Base-by-base conservation (phyloP, 2,329 filamentous ascomycete genomes). In the Aspergillus neoniger region DNA sequence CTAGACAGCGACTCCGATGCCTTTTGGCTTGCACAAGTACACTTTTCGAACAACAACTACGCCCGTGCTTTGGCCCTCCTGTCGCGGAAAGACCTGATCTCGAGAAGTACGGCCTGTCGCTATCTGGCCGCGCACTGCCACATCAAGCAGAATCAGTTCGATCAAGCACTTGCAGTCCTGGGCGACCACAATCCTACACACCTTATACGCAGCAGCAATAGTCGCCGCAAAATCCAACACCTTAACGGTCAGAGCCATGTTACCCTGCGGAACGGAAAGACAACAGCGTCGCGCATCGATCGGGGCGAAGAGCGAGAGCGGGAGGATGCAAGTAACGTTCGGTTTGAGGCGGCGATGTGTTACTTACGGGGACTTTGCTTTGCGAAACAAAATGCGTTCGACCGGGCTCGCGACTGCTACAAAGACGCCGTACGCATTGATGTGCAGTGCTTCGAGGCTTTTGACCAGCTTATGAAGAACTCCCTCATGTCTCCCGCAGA, bases 391-490 rank as follows among this genome's bases (percentile, higher is more conserved):
- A 99, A 98, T 76, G 91, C 94, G 25, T 98, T 98, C 70, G 95
- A 99, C 74, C 88, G 92, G 36, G 95, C 95, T 55, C 97, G 97
- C 76, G 93, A 98, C 70, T 98, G 95, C 79, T 99, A 98, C 83
- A 98, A 97, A 80, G 92, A 96, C 70, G 95, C 95, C 2, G 92
- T 98, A 49, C 88, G 91, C 63, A 97, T 99, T 71, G 95, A 99
- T 73, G 93, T 98, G 3, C 93, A 96, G 76, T 99, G 95, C 78
- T 98, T 96, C 73, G 95, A 99, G 77, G 95, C 95, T 0, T 98
- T 99, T 72, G 93, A 97, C 70, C 93, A 98, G 80, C 85, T 99
- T 58, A 97, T 98, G 88, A 92, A 92, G 79, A 99, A 99, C 79
- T 91, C 91, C 19, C 83, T 99, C 63, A 90, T 99, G 86, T 86